Base-by-base conservation (phyloP, 2,329 filamentous ascomycete genomes). In the Penicillium sumatraense region DNA sequence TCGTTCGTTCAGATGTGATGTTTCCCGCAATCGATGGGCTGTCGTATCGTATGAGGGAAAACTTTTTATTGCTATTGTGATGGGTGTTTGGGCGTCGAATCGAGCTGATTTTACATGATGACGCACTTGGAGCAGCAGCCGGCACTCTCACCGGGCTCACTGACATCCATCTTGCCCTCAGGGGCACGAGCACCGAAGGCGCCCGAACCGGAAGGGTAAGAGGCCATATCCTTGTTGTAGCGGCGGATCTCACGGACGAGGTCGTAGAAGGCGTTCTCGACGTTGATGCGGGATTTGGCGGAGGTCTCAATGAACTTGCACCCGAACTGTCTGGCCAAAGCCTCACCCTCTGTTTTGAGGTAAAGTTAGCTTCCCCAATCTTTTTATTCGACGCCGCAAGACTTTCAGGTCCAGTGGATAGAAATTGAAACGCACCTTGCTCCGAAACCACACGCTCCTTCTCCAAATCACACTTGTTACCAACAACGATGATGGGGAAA, bases 281-380 rank as follows among this genome's bases (percentile, higher is more conserved):
- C 95, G 73, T 98, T 97, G 81, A 95, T 96, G 75, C 93, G 89
- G 60, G 93, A 96, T 81, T 98, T 99, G 65, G 95, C 95, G 38
- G 95, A 99, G 11, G 95, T 98, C 82, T 99, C 95, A 80, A 98
- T 96, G 81, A 98, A 99, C 74, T 95, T 96, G 88, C 95, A 99
- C 72, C 88, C 88, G 76, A 99, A 98, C 62, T 88, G 87, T 67
- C 85, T 86, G 61, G 93, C 93, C 65, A 98, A 82, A 57, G 87
- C 85, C 78, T 95, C 89, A 69, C 93, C 93, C 87, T 98, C 93
- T 97, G 77, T 69, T 47, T 16, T 2, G 16, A 9, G 42, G n/a
- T n/a, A 24, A 24, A 14, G 26, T 46, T 31, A 46, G 26, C 16
- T 26, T 27, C 18, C 24, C 11, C 20, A 14, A 13, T 24, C 38